Base-by-base conservation (phyloP, 2,329 filamentous ascomycete genomes). In the Neoscytalidium dimidiatum region DNA sequence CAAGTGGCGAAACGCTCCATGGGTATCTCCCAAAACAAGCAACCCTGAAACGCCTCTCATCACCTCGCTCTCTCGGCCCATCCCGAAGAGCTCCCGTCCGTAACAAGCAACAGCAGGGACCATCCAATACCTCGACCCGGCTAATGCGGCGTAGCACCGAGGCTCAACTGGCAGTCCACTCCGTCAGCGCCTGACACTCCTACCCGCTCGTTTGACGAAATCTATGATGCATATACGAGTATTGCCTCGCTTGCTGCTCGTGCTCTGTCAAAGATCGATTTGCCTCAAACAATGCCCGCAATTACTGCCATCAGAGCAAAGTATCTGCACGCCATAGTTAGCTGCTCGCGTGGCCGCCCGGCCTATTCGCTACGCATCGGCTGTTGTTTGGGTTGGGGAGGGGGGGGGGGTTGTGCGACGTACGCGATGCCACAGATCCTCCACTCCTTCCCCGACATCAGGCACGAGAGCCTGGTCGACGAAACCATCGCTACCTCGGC, bases 381-480 rank as follows among this genome's bases (percentile, higher is more conserved):
- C 62, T 61, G 63, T 49, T 61, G 33, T n/a, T n/a, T n/a, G n/a
- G n/a, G n/a, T n/a, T n/a, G n/a, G n/a, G 7, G 67, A 66, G 31
- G 35, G 35, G 35, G 38, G 35, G 38, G 23, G 17, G 17, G 28
- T 21, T 57, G n/a, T n/a, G 71, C 46, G 57, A 80, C 79, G 76
- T 77, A 82, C 74, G 75, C 69, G 19, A 70, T 76, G 13, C 72
- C 75, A 66, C 74, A 77, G 28, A 73, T 69, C 29, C 71, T 70
- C 80, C 79, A 81, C 66, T 82, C 78, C 35, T 72, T 68, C 14
- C 69, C 26, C n/a, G 72, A 69, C 77, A 82, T 72, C 48, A 77
- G 63, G 8, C 69, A 64, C 66, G 71, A 67, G 33, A 80, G 68
- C 66, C 74, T 71, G 14, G 76, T 79, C 66, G 74, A 70, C 52